Percentiles rank a stretch among this genome's conserved stretches.
Evolutionary conservation across 495 filamentous ascomycete species (phyloP).

Genomic region (Aspergillus heteromorphus): DNA sequence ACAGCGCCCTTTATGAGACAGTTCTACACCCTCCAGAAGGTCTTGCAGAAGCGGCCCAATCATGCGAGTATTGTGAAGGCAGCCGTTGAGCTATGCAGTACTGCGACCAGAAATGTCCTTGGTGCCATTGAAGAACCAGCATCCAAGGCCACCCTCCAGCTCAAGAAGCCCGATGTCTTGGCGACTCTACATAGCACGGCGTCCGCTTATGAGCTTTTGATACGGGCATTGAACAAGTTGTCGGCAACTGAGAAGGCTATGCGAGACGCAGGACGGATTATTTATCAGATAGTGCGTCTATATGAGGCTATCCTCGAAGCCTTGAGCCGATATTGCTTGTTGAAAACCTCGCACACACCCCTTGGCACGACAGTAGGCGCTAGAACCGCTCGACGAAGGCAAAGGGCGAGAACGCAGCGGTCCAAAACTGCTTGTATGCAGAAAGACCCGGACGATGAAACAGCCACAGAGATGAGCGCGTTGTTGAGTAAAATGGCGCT

Average conservation of each 20-base stretch:
- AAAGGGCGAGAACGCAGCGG: constrained; percentile 5
- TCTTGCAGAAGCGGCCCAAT: constrained; percentile 25
- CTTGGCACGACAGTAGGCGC: background rate
- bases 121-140: constrained; percentile 8
- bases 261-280: constrained; percentile 21
- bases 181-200: constrained; percentile 19
- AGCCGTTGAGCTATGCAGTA: constrained; percentile 25
- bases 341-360: constrained; percentile 8
- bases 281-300: constrained; percentile 36
- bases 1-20: constrained; percentile 28
- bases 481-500: constrained; percentile 27
- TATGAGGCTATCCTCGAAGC: constrained; percentile 33
- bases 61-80: constrained; percentile 15
- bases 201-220: constrained; percentile 20
- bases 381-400: constrained; percentile 1
- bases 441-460: constrained; percentile 11
- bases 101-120: constrained; percentile 17
- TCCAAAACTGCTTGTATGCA: background rate
- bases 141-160: background rate
- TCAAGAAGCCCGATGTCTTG: constrained; percentile 11
- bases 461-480: constrained; percentile 12
- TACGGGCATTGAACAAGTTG: constrained; percentile 31
- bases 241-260: constrained; percentile 10
- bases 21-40: constrained; percentile 28
- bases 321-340: constrained; percentile 25